Evolutionary conservation across 2,329 filamentous ascomycete species (phyloP).

Genomic region (Juglanconis oblonga): DNA sequence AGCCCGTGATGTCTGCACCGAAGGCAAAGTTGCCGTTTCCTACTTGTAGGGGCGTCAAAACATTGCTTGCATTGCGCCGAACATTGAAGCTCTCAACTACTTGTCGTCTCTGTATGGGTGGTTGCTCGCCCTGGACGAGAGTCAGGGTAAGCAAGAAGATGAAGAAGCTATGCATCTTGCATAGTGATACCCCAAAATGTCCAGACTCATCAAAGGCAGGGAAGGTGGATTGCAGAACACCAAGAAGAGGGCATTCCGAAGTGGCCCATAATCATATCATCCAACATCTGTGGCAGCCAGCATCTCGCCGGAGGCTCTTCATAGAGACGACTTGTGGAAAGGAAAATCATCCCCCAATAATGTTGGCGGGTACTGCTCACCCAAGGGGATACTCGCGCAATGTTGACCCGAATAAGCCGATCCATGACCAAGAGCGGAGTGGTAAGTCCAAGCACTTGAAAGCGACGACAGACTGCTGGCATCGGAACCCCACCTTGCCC

Average conservation of each 20-base stretch:
- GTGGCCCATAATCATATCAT: no score
- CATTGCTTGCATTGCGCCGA: slow-evolving; percentile 43
- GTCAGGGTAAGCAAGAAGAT: slow-evolving; percentile 9
- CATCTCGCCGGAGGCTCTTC: no score
- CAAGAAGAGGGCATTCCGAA: no score
- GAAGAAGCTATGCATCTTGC: not conserved
- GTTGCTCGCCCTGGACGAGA: slow-evolving; percentile 19
- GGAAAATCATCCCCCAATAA: not conserved
- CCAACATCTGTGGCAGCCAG: no score
- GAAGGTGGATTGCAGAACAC: no score
- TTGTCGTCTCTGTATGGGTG: slow-evolving; percentile 28
- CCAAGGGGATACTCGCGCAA: slow-evolving; percentile 2
- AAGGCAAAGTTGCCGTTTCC: slow-evolving; percentile 50
- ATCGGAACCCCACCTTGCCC: slow-evolving; percentile 1
- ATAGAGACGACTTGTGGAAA: no score
- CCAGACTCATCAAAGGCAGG: not conserved
- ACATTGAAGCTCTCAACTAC: slow-evolving; percentile 44
- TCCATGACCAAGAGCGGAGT: not conserved
- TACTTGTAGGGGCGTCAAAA: slow-evolving; percentile 50
- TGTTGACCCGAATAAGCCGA: slow-evolving; percentile 13
- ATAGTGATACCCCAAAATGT: not conserved
- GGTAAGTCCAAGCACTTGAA: not conserved
- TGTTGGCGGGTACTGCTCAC: not conserved
- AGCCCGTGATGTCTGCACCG: slow-evolving; percentile 43
- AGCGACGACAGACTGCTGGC: not conserved